Conservation (phyloP, 352 stramenopile species). For the Phytophthora tubulina region DNA sequence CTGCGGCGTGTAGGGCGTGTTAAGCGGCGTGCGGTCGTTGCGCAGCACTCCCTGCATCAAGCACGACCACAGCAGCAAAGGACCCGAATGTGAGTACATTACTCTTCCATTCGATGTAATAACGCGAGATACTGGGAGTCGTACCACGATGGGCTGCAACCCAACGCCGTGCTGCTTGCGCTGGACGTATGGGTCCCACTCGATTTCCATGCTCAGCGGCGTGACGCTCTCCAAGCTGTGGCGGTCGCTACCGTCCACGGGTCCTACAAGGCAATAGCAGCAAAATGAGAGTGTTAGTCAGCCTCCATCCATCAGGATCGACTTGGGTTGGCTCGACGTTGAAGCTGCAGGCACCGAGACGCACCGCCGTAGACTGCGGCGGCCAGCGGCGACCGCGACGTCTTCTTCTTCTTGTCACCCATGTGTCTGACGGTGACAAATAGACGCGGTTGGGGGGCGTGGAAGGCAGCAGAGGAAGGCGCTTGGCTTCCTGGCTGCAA, state of each 20-base stretch:
- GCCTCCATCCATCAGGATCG: constrained; percentile 27
- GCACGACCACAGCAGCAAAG: not conserved
- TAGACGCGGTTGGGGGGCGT: not conserved
- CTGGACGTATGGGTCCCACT: constrained; percentile 68
- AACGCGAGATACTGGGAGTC: constrained; percentile 1
- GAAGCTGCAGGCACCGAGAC: constrained; percentile 33
- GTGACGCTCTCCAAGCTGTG: constrained; percentile 45
- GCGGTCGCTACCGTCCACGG: constrained; percentile 35
- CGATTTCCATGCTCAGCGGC: constrained; percentile 44
- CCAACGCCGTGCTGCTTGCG: constrained; percentile 60
- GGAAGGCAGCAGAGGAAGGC: not conserved
- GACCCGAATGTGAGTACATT: constrained; percentile 12
- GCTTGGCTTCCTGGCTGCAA: not conserved
- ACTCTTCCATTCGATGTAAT: constrained; percentile 3
- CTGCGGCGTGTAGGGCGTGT: constrained; percentile 87
- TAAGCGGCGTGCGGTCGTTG: constrained; percentile 82
- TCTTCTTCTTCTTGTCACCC: constrained; percentile 46
- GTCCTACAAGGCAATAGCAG: constrained; percentile 11
- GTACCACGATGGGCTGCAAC: constrained; percentile 57
- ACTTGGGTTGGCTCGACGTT: constrained; percentile 25
- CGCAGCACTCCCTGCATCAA: constrained; percentile 60
- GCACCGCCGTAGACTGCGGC: constrained; percentile 36
- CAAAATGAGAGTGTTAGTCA: constrained; percentile 10
- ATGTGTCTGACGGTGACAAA: constrained; percentile 22
- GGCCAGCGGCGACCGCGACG: constrained; percentile 21